These are phyloP conservation scores for Mycosphaerelloides madeirae DNA, from an alignment of 2,329 filamentous ascomycete genomes.

Conservation along the genomic window DNA sequence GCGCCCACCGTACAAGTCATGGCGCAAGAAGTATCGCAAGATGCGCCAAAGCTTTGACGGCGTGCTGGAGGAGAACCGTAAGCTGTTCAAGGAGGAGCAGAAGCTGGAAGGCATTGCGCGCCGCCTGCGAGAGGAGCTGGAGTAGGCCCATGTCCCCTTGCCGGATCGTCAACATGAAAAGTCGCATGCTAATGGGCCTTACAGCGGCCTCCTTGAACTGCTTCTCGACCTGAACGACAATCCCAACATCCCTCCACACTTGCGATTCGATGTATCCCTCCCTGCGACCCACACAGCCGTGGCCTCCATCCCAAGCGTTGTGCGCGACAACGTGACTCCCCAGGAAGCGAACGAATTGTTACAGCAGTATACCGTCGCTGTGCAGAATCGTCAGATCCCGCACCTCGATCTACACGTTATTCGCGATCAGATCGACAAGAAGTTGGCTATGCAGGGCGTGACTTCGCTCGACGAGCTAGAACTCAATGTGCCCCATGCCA, in stretches of 20 bases:
- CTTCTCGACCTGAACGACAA: conserved; percentile 86
- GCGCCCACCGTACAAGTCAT: conserved; percentile 33
- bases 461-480: conserved; percentile 36
- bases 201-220: conserved; percentile 79
- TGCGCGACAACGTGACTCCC: conserved; percentile 40
- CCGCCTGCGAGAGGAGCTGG: conserved; percentile 82
- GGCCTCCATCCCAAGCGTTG: conserved; percentile 41
- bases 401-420: conserved; percentile 30
- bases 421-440: conserved; percentile 28
- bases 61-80: conserved; percentile 74
- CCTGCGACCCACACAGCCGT: conserved; percentile 69
- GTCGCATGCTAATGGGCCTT: conserved; percentile 9
- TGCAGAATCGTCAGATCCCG: conserved; percentile 30
- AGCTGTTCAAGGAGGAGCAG: conserved; percentile 74
- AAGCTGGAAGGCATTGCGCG: conserved; percentile 75
- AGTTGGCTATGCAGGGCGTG: conserved; percentile 27
- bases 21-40: conserved; percentile 84
- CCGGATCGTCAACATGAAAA: background rate
- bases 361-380: conserved; percentile 33
- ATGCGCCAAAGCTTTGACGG: conserved; percentile 75
- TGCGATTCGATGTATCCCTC: conserved; percentile 59
- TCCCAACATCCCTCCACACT: conserved; percentile 36
- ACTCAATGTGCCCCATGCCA: conserved; percentile 38
- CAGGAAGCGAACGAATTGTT: conserved; percentile 28
- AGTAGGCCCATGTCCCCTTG: conserved; percentile 55